These are phyloP conservation scores for Cyberlindnera misumaiensis DNA, from an alignment of 805 yeast species.

Conservation along the genomic window DNA sequence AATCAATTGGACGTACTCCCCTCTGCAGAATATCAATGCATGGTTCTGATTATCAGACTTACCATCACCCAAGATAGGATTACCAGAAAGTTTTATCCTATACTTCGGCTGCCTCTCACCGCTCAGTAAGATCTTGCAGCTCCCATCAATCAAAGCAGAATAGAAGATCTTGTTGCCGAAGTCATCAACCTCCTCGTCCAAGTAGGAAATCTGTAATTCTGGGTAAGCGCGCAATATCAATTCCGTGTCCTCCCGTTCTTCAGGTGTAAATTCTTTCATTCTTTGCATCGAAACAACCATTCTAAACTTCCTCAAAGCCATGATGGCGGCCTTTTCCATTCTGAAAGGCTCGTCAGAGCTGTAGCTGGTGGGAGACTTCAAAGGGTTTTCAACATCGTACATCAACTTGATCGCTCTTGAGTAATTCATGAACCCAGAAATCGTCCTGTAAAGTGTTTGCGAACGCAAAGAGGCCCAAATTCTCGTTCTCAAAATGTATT, in stretches of 20 bases:
- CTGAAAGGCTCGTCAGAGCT: slow-evolving; percentile 29
- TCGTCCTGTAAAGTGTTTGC: slow-evolving; percentile 68
- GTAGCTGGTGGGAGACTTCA: slow-evolving; percentile 5
- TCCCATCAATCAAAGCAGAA: slow-evolving; percentile 67
- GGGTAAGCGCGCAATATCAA: slow-evolving; percentile 59
- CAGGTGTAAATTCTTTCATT: slow-evolving; percentile 43
- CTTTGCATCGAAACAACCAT: slow-evolving; percentile 63
- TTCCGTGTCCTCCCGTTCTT: slow-evolving; percentile 54
- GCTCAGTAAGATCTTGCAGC: slow-evolving; percentile 50
- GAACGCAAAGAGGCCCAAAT: slow-evolving; percentile 72
- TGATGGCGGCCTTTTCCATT: slow-evolving; percentile 39
- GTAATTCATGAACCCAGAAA: slow-evolving; percentile 71
- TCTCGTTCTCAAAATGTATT: slow-evolving; percentile 54
- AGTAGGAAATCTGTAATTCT: slow-evolving; percentile 55
- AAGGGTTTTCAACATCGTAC: slow-evolving; percentile 49
- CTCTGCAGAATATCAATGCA: slow-evolving; percentile 66
- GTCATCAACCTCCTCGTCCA: slow-evolving; percentile 42
- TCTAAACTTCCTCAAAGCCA: slow-evolving; percentile 59
- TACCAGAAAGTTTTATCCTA: slow-evolving; percentile 62
- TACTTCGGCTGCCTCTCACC: slow-evolving; percentile 59
- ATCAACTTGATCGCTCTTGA: slow-evolving; percentile 60
- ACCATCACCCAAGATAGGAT: slow-evolving; percentile 82
- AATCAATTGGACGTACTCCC: slow-evolving; percentile 72
- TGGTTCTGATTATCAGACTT: slow-evolving; percentile 81
- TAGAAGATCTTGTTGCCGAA: slow-evolving; percentile 40